These are phyloP conservation scores for Phytopythium oedochilum DNA, from an alignment of 352 stramenopile genomes.

Conservation along the genomic window DNA sequence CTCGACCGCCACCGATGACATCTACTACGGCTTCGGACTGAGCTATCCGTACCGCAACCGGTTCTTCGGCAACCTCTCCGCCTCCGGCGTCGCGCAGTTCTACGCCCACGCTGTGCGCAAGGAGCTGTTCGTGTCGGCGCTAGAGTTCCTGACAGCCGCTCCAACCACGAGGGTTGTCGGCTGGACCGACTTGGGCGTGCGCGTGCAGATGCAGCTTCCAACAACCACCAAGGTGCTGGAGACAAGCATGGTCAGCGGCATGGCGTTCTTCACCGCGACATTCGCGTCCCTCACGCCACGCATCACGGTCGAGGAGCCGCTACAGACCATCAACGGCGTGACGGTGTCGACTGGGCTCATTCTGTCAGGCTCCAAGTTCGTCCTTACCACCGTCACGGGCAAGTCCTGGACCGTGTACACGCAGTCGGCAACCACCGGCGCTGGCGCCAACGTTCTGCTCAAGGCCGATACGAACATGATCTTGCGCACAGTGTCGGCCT, in stretches of 20 bases:
- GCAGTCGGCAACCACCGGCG: conserved; percentile 11
- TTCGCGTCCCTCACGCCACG: conserved; percentile 52
- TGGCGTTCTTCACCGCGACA: conserved; percentile 63
- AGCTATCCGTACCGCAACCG: conserved; percentile 67
- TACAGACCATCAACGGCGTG: conserved; percentile 46
- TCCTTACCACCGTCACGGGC: conserved; percentile 42
- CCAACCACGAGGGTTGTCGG: conserved; percentile 45
- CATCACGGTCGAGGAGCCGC: conserved; percentile 42
- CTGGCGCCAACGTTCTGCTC: conserved; percentile 22
- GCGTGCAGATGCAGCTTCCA: conserved; percentile 31
- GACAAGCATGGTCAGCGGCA: conserved; percentile 55
- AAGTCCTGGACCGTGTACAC: conserved; percentile 63
- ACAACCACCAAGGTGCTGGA: conserved; percentile 26
- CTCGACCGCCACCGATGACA: conserved; percentile 9
- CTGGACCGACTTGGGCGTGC: conserved; percentile 69
- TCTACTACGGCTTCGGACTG: conserved; percentile 41
- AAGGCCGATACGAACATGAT: conserved; percentile 41
- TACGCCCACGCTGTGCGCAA: conserved; percentile 61
- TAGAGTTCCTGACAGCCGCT: conserved; percentile 36
- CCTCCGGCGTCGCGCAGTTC: conserved; percentile 35
- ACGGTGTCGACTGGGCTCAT: conserved; percentile 16
- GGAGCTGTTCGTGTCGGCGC: conserved; percentile 53
- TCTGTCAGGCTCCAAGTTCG: conserved; percentile 38
- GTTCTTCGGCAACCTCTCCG: conserved; percentile 43
- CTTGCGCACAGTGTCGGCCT: conserved; percentile 21